Conservation (phyloP, 352 stramenopile species). For the Globisporangium splendens region DNA sequence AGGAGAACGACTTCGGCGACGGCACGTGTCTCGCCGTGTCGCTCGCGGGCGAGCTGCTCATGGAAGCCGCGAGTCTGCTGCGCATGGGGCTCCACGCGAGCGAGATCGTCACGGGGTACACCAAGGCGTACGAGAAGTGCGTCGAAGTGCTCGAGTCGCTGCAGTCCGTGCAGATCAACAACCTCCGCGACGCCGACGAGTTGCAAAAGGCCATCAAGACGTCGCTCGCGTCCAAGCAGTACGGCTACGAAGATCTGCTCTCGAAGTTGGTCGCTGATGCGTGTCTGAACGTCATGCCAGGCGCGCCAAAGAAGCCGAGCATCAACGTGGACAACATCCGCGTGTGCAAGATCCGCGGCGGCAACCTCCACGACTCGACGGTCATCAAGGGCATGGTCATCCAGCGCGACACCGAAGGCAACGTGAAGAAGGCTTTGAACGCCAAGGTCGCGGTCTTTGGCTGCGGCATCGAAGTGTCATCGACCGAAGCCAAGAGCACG, state of each 20-base stretch:
- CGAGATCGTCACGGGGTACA: constrained; percentile 98
- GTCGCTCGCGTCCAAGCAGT: constrained; percentile 97
- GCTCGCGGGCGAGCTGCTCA: constrained; percentile 97
- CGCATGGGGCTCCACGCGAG: constrained; percentile 96
- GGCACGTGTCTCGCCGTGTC: constrained; percentile 97
- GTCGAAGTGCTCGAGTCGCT: constrained; percentile 91
- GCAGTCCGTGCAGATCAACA: constrained; percentile 62
- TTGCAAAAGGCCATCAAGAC: constrained; percentile 91
- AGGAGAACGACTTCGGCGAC: constrained; percentile 97
- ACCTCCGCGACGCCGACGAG: constrained; percentile 83
- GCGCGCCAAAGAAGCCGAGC: constrained; percentile 73
- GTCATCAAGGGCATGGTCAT: constrained; percentile 99
- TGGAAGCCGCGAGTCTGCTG: constrained; percentile 95
- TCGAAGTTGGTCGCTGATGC: constrained; percentile 93
- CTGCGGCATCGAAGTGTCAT: constrained; percentile 95
- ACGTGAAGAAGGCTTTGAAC: constrained; percentile 87
- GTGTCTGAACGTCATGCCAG: constrained; percentile 92
- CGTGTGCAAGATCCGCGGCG: constrained; percentile 97
- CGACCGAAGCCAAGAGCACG: constrained; percentile 98
- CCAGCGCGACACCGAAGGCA: constrained; percentile 91
- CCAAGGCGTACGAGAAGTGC: constrained; percentile 93
- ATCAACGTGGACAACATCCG: constrained; percentile 98
- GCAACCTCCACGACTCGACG: constrained; percentile 92
- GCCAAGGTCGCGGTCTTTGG: constrained; percentile 97
- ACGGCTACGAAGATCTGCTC: constrained; percentile 94